phyloP scores from a whole-genome alignment of 2,329 filamentous ascomycete genomes.

The Cytospora mali region DNA sequence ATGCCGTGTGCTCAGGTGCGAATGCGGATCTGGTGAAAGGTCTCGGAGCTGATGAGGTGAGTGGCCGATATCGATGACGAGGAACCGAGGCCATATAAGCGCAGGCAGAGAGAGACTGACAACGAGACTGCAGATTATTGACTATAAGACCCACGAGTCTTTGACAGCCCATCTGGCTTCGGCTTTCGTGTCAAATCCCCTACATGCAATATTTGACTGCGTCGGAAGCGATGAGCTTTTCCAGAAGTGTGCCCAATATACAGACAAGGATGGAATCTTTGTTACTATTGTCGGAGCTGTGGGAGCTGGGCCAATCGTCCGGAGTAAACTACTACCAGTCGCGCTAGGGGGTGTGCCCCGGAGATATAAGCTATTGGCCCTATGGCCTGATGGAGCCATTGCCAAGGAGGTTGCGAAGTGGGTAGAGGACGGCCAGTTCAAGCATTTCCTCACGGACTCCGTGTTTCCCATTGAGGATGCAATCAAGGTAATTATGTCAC shows the following conservation, averaged over 20 bases:
- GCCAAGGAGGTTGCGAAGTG: conserved; percentile 35
- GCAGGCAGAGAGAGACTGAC: neutral
- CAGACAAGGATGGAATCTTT: conserved; percentile 42
- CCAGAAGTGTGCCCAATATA: conserved; percentile 41
- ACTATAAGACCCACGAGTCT: conserved; percentile 43
- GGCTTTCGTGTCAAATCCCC: conserved; percentile 29
- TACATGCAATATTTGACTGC: conserved; percentile 53
- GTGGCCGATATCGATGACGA: conserved; percentile 4
- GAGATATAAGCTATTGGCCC: conserved; percentile 35
- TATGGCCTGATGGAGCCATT: conserved; percentile 34
- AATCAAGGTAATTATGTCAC: conserved; percentile 31
- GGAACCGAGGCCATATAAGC: no score
- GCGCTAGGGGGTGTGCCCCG: conserved; percentile 39
- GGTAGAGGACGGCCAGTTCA: conserved; percentile 35
- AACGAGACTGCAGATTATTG: conserved; percentile 39
- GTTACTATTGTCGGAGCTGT: conserved; percentile 39
- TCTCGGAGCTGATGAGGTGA: conserved; percentile 53
- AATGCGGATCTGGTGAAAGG: conserved; percentile 49
- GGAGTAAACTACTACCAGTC: conserved; percentile 38
- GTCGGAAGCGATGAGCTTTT: conserved; percentile 53
- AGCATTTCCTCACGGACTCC: conserved; percentile 36
- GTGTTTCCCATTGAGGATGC: conserved; percentile 37
- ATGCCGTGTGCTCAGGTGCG: conserved; percentile 50
- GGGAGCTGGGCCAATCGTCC: conserved; percentile 37
- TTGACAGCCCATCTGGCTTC: conserved; percentile 41